Evolutionary conservation across 208 protist genomes (phyloP).

Genomic region (Trypanosoma cruzi): DNA sequence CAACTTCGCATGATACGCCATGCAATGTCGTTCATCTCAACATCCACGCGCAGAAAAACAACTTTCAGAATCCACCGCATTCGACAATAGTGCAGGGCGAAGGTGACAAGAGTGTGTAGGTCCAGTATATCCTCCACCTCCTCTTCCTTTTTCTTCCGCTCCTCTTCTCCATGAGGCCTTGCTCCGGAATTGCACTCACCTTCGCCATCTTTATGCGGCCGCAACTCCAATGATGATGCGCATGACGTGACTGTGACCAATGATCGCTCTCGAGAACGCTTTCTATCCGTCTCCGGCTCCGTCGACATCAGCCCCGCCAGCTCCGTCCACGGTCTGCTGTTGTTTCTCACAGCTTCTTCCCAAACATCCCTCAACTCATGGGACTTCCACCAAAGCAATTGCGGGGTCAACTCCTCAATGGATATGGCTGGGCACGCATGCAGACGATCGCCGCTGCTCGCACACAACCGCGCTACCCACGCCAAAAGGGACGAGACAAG

Average conservation of each 20-base stretch:
- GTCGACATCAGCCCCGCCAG: not conserved
- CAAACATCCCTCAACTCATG: constrained; percentile 12
- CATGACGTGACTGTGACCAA: not conserved
- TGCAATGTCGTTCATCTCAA: constrained; percentile 26
- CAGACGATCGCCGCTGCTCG: constrained; percentile 35
- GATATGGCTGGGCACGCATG: constrained; percentile 14
- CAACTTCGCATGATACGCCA: constrained; percentile 28
- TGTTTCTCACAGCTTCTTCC: constrained; percentile 12
- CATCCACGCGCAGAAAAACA: constrained; percentile 41
- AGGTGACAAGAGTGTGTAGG: constrained; percentile 41
- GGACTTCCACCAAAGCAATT: constrained; percentile 16
- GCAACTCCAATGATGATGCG: not conserved
- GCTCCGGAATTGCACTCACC: not conserved
- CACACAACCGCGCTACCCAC: constrained; percentile 57
- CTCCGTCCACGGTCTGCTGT: constrained; percentile 16
- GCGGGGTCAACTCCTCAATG: constrained; percentile 13
- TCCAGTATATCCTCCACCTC: constrained; percentile 8
- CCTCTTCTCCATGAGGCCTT: not conserved
- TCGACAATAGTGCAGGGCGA: constrained; percentile 61
- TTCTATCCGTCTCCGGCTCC: not conserved
- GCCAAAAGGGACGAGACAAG: constrained; percentile 46
- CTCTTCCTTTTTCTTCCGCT: not conserved
- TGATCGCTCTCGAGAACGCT: not conserved
- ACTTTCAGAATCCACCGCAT: constrained; percentile 52
- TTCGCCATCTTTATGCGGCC: not conserved